phyloP scores from a whole-genome alignment of 2,329 filamentous ascomycete species.

The Laburnicola sp. region DNA sequence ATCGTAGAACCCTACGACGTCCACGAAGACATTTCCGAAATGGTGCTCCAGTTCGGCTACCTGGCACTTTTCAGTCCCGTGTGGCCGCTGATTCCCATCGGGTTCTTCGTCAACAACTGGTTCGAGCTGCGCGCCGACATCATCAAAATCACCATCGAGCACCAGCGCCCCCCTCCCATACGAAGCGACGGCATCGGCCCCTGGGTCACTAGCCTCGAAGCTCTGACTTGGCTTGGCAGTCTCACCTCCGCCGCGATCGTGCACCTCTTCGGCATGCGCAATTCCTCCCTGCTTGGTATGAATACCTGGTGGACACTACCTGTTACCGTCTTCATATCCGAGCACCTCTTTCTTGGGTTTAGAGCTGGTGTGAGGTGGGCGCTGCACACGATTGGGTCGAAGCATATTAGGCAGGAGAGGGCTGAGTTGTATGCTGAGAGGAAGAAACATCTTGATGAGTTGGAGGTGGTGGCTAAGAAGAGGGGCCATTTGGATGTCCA shows the following conservation, averaged over 20 bases:
- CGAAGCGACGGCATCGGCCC: slow-evolving; percentile 40
- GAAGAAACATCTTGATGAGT: slow-evolving; percentile 34
- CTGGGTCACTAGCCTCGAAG: slow-evolving; percentile 38
- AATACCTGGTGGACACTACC: slow-evolving; percentile 35
- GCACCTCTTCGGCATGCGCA: slow-evolving; percentile 33
- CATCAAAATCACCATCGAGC: slow-evolving; percentile 39
- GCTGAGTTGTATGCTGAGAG: slow-evolving; percentile 31
- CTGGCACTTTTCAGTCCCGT: slow-evolving; percentile 41
- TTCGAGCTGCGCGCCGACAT: slow-evolving; percentile 41
- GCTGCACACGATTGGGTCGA: slow-evolving; percentile 31
- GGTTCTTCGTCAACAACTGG: slow-evolving; percentile 44
- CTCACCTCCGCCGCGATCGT: slow-evolving; percentile 39
- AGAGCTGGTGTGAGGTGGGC: slow-evolving; percentile 32
- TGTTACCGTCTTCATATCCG: slow-evolving; percentile 35
- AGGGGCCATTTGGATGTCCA: slow-evolving; percentile 22
- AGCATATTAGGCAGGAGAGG: slow-evolving; percentile 33
- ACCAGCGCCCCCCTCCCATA: slow-evolving; percentile 32
- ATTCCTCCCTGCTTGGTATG: slow-evolving; percentile 14
- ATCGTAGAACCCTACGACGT: slow-evolving; percentile 37
- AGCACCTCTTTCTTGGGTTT: slow-evolving; percentile 40
- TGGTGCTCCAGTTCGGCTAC: slow-evolving; percentile 44
- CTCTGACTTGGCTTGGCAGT: slow-evolving; percentile 40
- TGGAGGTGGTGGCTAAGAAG: slow-evolving; percentile 25
- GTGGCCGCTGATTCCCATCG: slow-evolving; percentile 41
- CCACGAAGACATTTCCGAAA: slow-evolving; percentile 40